phyloP scores from a whole-genome alignment of 257 asterid genomes.

The Solanum piurae region DNA sequence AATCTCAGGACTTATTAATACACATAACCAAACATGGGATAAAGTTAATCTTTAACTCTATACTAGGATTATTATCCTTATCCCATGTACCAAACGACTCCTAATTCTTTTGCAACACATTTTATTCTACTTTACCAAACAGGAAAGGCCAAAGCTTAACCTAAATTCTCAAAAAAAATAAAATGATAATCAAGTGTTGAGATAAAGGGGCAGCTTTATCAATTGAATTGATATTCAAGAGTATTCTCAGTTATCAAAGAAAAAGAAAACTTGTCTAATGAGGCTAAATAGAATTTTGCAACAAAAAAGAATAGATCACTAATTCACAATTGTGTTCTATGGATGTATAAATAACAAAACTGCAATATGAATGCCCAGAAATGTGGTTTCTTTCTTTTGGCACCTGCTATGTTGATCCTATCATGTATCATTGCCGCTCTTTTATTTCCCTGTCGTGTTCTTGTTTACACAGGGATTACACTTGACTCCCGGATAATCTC shows the following conservation, averaged over 20 bases:
- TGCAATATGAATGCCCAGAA: not conserved
- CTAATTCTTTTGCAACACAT: not conserved
- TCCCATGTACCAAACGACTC: not conserved
- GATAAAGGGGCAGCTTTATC: not conserved
- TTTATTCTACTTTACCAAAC: not conserved
- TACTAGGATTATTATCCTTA: not conserved
- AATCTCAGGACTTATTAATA: not conserved
- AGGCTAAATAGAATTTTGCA: not conserved
- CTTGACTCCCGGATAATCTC: conserved; percentile 57
- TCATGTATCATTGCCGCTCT: not conserved
- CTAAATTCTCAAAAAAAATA: not conserved
- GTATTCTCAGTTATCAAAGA: not conserved
- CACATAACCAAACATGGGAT: not conserved
- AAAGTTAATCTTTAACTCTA: not conserved
- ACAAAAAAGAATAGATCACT: not conserved
- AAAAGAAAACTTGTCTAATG: not conserved
- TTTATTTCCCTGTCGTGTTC: not conserved
- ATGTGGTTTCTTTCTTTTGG: not conserved
- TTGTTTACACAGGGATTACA: conserved; percentile 13
- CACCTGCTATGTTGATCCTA: not conserved
- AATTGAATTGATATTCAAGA: not conserved
- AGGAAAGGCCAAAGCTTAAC: not conserved
- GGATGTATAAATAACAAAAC: not conserved
- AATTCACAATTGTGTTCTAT: not conserved
- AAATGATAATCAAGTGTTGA: not conserved